Percentiles rank a stretch among this genome's conserved stretches.
These are phyloP conservation scores for Kurtzmaniella quercitrusa DNA, from an alignment of 1,139 yeast genomes.

Conservation along the genomic window DNA sequence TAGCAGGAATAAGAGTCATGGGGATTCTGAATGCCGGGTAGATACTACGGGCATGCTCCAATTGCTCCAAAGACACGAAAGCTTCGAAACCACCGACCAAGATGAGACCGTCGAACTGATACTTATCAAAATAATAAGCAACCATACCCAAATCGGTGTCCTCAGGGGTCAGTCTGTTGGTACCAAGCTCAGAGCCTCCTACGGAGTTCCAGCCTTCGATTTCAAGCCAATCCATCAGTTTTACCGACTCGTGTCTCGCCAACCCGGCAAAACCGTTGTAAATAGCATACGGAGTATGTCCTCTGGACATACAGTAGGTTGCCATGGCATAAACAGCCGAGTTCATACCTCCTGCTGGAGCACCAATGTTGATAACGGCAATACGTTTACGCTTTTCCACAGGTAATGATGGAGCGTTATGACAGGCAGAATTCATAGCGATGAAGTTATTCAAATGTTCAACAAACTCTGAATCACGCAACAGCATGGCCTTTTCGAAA, in stretches of 20 bases:
- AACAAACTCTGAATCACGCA: conserved; percentile 68
- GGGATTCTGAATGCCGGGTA: conserved; percentile 78
- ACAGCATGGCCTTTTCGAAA: conserved; percentile 60
- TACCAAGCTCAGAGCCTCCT: conserved; percentile 83
- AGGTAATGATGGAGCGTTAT: conserved; percentile 57
- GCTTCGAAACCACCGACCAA: conserved; percentile 83
- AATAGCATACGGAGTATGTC: conserved; percentile 70
- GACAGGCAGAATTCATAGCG: conserved; percentile 55
- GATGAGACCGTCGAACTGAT: conserved; percentile 67
- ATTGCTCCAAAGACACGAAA: conserved; percentile 61
- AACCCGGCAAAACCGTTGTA: conserved; percentile 75
- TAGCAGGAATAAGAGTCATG: conserved; percentile 76
- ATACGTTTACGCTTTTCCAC: conserved; percentile 53
- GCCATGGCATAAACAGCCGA: conserved; percentile 75
- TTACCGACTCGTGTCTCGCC: conserved; percentile 68
- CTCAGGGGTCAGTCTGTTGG: conserved; percentile 68
- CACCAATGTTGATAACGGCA: conserved; percentile 76
- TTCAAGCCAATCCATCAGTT: conserved; percentile 59
- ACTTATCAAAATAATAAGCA: conserved; percentile 73
- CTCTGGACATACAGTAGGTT: conserved; percentile 67
- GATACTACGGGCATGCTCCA: conserved; percentile 55
- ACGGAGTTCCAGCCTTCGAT: conserved; percentile 70
- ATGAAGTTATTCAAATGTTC: conserved; percentile 64
- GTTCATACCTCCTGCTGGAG: conserved; percentile 81
- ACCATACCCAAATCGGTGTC: conserved; percentile 67